A percentile compares a stretch with the other conserved stretches of the same genome.
These are phyloP conservation scores for Citrullus amarus DNA, from an alignment of 306 rosid genomes.

Conservation along the genomic window DNA sequence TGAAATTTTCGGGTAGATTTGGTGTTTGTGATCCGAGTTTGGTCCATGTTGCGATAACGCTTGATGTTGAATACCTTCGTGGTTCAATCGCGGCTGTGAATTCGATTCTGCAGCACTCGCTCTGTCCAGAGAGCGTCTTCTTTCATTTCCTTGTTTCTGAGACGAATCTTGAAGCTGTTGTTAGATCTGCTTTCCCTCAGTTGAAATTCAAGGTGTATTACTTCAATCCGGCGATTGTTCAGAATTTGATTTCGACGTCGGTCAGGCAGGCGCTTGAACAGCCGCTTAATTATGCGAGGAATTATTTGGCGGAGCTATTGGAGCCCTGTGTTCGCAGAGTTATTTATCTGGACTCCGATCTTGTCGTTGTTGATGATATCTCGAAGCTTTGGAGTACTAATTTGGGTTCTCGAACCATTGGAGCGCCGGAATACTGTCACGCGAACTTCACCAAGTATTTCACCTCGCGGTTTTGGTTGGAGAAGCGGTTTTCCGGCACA, in stretches of 20 bases:
- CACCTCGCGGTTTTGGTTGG: constrained; percentile 52
- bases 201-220: constrained; percentile 56
- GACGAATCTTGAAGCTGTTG: constrained; percentile 32
- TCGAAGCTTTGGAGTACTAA: constrained; percentile 45
- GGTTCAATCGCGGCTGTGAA: constrained; percentile 79
- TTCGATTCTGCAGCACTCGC: constrained; percentile 48
- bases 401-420: constrained; percentile 35
- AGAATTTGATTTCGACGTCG: constrained; percentile 50
- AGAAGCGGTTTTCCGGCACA: constrained; percentile 14
- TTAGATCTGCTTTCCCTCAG: constrained; percentile 58
- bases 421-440: constrained; percentile 75
- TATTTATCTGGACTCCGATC: constrained; percentile 63
- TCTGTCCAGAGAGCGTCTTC: constrained; percentile 52
- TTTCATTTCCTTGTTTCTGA: constrained; percentile 61
- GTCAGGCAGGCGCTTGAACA: constrained; percentile 70
- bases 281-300: constrained; percentile 67
- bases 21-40: constrained; percentile 44
- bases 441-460: constrained; percentile 62
- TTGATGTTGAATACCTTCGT: constrained; percentile 64
- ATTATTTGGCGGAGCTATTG: constrained; percentile 53
- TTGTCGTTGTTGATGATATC: constrained; percentile 53
- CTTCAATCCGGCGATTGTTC: constrained; percentile 45
- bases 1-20: not conserved
- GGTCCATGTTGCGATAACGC: constrained; percentile 68
- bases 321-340: constrained; percentile 51